Percentiles rank a stretch among this genome's conserved stretches.
Conservation (phyloP, 345 rosid genomes). For the Salix caprea region DNA sequence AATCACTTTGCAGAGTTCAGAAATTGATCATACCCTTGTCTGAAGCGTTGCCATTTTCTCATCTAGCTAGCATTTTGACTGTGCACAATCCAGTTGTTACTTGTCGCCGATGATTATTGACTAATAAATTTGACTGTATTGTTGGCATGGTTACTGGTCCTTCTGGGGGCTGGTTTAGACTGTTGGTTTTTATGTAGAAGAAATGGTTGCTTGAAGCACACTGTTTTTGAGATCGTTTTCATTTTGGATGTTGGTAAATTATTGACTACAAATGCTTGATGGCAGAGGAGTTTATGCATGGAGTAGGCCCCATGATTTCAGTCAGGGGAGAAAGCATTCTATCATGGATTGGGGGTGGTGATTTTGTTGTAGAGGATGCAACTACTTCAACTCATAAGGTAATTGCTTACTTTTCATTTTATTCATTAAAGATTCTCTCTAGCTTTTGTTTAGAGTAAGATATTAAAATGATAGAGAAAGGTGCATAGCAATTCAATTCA, state of each 20-base stretch:
- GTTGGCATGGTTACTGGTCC: neutral
- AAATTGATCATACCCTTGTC: neutral
- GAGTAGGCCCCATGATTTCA: constrained; percentile 57
- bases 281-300: constrained; percentile 50
- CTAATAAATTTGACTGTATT: neutral
- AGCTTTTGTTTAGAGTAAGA: neutral
- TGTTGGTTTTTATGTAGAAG: neutral
- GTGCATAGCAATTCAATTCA: neutral
- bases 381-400: constrained; percentile 55
- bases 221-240: neutral
- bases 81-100: neutral
- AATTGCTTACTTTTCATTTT: constrained; percentile 2
- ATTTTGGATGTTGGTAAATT: neutral
- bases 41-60: neutral
- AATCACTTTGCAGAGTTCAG: neutral
- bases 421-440: neutral
- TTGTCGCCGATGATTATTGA: neutral
- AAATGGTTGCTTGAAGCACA: neutral
- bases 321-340: constrained; percentile 64
- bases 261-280: constrained; percentile 2
- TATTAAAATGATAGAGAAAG: neutral
- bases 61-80: neutral
- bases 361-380: constrained; percentile 59
- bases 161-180: neutral
- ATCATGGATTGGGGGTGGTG: constrained; percentile 73